A percentile compares a stretch with the other conserved stretches of the same genome.
These are phyloP conservation scores for Wallacemonas sp. DNA, from an alignment of 208 protist genomes.

Conservation along the genomic window DNA sequence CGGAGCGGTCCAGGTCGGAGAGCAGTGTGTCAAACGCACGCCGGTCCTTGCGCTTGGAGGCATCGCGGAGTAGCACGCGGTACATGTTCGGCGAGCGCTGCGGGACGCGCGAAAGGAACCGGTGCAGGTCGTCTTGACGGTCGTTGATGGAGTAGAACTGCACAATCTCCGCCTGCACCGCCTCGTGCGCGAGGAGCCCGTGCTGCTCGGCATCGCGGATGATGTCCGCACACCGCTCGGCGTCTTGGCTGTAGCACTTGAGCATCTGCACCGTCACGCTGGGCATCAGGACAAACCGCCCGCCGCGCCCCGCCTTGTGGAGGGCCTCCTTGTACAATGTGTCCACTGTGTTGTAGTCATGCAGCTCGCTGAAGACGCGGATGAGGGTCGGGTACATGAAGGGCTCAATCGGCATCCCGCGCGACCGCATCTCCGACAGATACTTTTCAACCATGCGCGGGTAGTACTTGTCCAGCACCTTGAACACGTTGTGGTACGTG, in stretches of 20 bases:
- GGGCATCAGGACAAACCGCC: constrained; percentile 41
- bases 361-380: constrained; percentile 80
- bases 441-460: constrained; percentile 89
- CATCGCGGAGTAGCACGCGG: constrained; percentile 75
- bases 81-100: constrained; percentile 72
- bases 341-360: constrained; percentile 61
- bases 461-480: constrained; percentile 89
- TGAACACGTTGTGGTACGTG: constrained; percentile 87
- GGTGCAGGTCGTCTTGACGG: constrained; percentile 46
- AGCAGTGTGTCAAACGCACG: constrained; percentile 55
- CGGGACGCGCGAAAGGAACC: constrained; percentile 65
- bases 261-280: constrained; percentile 72
- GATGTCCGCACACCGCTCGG: constrained; percentile 46
- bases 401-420: constrained; percentile 73
- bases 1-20: constrained; percentile 42
- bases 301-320: constrained; percentile 39
- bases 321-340: constrained; percentile 80
- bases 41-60: constrained; percentile 57
- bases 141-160: constrained; percentile 65
- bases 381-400: constrained; percentile 89
- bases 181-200: constrained; percentile 64
- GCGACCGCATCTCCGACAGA: constrained; percentile 75
- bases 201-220: constrained; percentile 71
- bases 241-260: constrained; percentile 49
- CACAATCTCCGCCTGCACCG: constrained; percentile 81